Base-by-base conservation (phyloP, 176 grass and related monocot genomes). In the barley (Hordeum vulgare) region DNA sequence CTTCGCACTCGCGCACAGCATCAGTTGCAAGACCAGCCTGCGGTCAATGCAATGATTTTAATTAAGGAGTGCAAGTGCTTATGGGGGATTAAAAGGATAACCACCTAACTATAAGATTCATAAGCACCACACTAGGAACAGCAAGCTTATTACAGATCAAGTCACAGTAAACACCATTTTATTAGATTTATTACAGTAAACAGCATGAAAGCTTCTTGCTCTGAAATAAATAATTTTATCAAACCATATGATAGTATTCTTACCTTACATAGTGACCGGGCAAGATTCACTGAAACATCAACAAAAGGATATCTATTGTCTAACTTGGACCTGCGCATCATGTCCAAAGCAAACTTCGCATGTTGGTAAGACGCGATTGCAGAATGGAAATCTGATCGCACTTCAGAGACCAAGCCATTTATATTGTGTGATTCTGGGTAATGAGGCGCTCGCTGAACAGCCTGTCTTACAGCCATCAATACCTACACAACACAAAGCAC, bases 201-300 rank as follows among this genome's bases (percentile, higher is more conserved):
- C 70, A 81, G 8, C 51, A 77, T 71, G 63, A 42, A 37, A 61
- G 51, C 65, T 77, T 47, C 25, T 71, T 63, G 54, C 9, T 70
- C 37, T 39, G 31, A 60, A 49, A 33, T 51, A 74, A 29, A 11
- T 76, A 70, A 63, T 33, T 64, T 71, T 34, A 85, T 62, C 71
- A 84, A 72, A 82, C 42, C 25, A 85, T 25, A 23, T 4, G 27
- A 7, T 75, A 89, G 45, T 76, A 68, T 34, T 58, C 69, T 89
- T 89, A 95, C 96, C 96, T 91, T 95, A 75, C 85, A 92, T 17
- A 95, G 85, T 75, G 96, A 91, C 74, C 96, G 85, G 69, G 87
- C 91, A 94, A 98, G 96, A 85, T 98, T 98, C 47, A 98, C 34
- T 21, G 91, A 98, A 63, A 98, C 87, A 87, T 91, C 80, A 68